phyloP scores from a whole-genome alignment of 2,329 filamentous ascomycete species.

The Geoglossum cookeanum region DNA sequence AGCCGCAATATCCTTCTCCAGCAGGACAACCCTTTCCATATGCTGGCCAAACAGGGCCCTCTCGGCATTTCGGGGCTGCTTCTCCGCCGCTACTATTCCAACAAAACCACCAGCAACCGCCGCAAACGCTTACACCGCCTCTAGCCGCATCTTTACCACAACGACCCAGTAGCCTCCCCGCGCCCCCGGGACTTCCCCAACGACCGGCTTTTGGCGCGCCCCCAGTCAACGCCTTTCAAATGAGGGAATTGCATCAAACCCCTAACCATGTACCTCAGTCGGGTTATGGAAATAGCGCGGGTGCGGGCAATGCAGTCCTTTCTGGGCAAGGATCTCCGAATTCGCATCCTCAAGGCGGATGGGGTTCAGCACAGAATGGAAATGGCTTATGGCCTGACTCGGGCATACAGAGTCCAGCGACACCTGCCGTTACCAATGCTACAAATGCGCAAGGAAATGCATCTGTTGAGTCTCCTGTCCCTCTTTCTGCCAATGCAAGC shows the following conservation, averaged over 20 bases:
- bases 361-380: background rate
- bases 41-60: conserved; percentile 9
- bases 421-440: conserved; percentile 11
- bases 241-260: conserved; percentile 37
- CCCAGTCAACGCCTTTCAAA: conserved; percentile 31
- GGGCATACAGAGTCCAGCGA: conserved; percentile 1
- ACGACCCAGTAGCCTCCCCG: conserved; percentile 32
- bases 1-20: conserved; percentile 16
- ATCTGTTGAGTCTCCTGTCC: conserved; percentile 19
- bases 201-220: conserved; percentile 38
- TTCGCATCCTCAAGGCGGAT: conserved; percentile 1
- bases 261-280: conserved; percentile 13
- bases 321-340: conserved; percentile 1
- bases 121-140: conserved; percentile 25
- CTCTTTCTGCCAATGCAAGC: conserved; percentile 17
- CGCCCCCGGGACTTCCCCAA: conserved; percentile 36
- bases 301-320: background rate
- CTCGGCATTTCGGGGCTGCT: conserved; percentile 11
- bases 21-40: conserved; percentile 19
- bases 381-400: conserved; percentile 3
- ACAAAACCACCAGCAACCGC: conserved; percentile 15
- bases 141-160: conserved; percentile 22
- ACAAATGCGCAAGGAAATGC: conserved; percentile 16
- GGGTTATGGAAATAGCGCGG: background rate
- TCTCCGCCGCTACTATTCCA: conserved; percentile 8